Evolutionary conservation across 2,329 filamentous ascomycete genomes (phyloP), one percentile per base, ranked within the genome.

Genomic region (Colletotrichum ledebouriae): DNA sequence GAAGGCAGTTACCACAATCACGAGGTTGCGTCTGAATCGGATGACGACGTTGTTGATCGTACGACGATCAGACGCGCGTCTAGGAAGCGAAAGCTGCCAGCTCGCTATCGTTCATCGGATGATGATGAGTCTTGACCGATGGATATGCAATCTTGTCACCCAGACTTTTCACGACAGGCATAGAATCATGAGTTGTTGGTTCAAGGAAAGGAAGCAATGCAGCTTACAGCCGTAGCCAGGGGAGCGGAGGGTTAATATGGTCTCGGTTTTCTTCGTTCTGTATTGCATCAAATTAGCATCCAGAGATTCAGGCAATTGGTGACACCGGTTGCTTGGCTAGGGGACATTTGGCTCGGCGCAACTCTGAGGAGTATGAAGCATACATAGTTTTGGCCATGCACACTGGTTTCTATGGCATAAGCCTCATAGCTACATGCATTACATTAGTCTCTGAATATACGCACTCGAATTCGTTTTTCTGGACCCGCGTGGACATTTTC

Each of bases 61-160:
- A 44, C 57, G 42, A 50, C 34, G 50, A 39, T 69, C 17, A 56
- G 50, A 25, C 67, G 67, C 7, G 44, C 50, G 11, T 53, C 63
- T 12, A 67, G 67, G 33, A 50, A 42, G 3, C 62, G 65, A 20
- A 69, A 69, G 53, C 37, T 57, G 17, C 67, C 67, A 37, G 67
- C 67, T 49, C 56, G 67, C n/a, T 69, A 62, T 25, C 63, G 67
- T 6, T 57, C 67, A 4, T 58, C 59, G 13, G 53, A 55, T 6
- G 59, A 64, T 37, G 42, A 63, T 41, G 66, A 69, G 49, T 60
- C 49, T 44, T 69, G 34, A 60, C 25, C 33, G 11, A 22, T 17
- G 42, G 13, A 53, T 20, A 52, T n/a, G 20, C 15, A 29, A 17
- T 34, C 10, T 37, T 17, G 15, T 29, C 44, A 39, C 5, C 56